Conservation (phyloP, 2,329 filamentous ascomycete genomes). For the Scopulariopsis brevicaulis region DNA sequence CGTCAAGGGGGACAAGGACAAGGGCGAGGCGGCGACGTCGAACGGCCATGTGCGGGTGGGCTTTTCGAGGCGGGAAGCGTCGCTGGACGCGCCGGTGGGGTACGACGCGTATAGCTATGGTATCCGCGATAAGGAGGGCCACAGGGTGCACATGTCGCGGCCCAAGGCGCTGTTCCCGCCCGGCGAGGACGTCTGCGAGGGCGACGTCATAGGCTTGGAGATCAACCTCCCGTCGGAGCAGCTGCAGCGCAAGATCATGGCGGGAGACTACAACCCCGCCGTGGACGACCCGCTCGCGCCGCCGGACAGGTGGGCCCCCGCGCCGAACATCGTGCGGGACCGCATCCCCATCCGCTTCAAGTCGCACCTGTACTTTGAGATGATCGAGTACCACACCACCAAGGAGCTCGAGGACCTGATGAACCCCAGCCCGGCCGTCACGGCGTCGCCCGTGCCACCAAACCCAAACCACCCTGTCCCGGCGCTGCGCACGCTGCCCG, state of each 20-base stretch:
- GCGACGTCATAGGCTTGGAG: slow-evolving; percentile 88
- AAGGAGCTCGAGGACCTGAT: slow-evolving; percentile 82
- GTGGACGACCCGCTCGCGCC: slow-evolving; percentile 58
- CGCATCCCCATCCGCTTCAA: slow-evolving; percentile 93
- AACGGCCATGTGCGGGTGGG: slow-evolving; percentile 70
- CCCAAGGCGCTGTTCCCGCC: slow-evolving; percentile 81
- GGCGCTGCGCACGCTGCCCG: slow-evolving; percentile 74
- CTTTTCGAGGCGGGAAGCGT: slow-evolving; percentile 72
- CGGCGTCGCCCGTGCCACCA: slow-evolving; percentile 34
- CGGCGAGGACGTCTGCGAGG: slow-evolving; percentile 70
- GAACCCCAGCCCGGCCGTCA: slow-evolving; percentile 49
- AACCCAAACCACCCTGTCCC: slow-evolving; percentile 62
- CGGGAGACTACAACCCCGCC: slow-evolving; percentile 77
- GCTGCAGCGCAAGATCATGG: slow-evolving; percentile 79
- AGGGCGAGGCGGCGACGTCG: slow-evolving; percentile 32
- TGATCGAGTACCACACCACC: slow-evolving; percentile 76
- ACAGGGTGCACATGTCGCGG: slow-evolving; percentile 87
- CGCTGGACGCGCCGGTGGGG: slow-evolving; percentile 71
- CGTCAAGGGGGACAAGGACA: slow-evolving; percentile 23
- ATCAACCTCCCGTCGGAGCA: slow-evolving; percentile 80
- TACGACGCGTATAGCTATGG: slow-evolving; percentile 93
- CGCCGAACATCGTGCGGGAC: slow-evolving; percentile 80
- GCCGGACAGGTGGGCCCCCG: slow-evolving; percentile 39
- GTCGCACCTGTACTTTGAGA: slow-evolving; percentile 86
- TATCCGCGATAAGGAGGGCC: slow-evolving; percentile 77